A percentile compares a stretch with the other conserved stretches of the same genome.
Evolutionary conservation across 805 yeast species (phyloP).

Genomic region (Jamesozyma hellenica): DNA sequence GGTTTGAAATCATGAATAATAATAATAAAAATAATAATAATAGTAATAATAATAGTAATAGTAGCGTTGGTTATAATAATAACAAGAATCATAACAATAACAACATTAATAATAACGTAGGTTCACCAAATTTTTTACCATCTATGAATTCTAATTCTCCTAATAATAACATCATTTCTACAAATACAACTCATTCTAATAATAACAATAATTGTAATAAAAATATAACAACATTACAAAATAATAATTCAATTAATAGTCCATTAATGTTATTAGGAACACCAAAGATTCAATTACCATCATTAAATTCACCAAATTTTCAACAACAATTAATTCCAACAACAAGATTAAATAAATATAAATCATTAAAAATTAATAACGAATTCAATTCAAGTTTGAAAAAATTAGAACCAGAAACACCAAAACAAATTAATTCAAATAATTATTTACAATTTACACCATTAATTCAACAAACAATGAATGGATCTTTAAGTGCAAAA

Average conservation of each 20-base stretch:
- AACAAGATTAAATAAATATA: constrained; percentile 10
- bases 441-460: constrained; percentile 23
- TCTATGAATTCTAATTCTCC: neutral
- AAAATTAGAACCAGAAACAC: constrained; percentile 5
- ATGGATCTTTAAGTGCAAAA: constrained; percentile 20
- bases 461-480: constrained; percentile 27
- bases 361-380: constrained; percentile 6
- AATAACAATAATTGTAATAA: neutral
- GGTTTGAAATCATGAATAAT: constrained; percentile 10
- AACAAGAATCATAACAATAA: neutral
- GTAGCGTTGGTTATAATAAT: neutral
- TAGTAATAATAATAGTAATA: too few species aligned
- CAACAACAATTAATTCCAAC: constrained; percentile 8
- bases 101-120: neutral
- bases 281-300: constrained; percentile 3
- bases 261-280: constrained; percentile 1
- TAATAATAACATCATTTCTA: neutral
- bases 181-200: neutral
- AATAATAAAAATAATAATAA: neutral
- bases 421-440: neutral
- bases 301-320: constrained; percentile 8
- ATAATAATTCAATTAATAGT: neutral
- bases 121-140: neutral
- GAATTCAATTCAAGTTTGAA: constrained; percentile 5
- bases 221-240: neutral